A percentile compares a stretch with the other conserved stretches of the same genome.
Evolutionary conservation across 208 protist genomes (phyloP).

Genomic region (Perkinsela sp.): DNA sequence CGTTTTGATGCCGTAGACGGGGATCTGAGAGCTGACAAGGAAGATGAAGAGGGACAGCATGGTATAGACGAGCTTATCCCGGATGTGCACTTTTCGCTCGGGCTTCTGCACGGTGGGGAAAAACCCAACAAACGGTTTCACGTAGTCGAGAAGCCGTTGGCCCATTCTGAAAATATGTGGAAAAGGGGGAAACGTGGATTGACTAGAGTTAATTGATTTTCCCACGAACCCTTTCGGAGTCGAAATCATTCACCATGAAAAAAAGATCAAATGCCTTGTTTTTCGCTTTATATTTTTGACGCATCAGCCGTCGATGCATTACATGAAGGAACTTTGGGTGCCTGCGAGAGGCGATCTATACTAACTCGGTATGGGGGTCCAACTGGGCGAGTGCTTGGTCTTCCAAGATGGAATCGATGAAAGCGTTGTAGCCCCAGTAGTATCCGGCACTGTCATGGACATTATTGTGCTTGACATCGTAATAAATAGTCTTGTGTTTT

Average conservation of each 20-base stretch:
- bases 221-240: too few species aligned
- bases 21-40: slow-evolving; percentile 94
- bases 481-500: not conserved
- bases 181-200: too few species aligned
- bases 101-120: slow-evolving; percentile 81
- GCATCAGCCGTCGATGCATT: too few species aligned
- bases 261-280: too few species aligned
- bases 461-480: not conserved
- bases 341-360: too few species aligned
- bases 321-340: too few species aligned
- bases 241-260: too few species aligned
- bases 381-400: too few species aligned
- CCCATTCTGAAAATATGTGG: not conserved
- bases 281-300: too few species aligned
- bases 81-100: slow-evolving; percentile 49
- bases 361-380: too few species aligned
- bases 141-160: slow-evolving; percentile 26
- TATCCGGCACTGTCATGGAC: not conserved
- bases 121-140: slow-evolving; percentile 73
- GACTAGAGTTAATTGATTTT: too few species aligned
- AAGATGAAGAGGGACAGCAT: slow-evolving; percentile 90
- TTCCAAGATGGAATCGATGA: not conserved
- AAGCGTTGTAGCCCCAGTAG: not conserved
- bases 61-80: slow-evolving; percentile 93
- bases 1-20: slow-evolving; percentile 87